Evolutionary conservation across 202 grass and related monocot species (phyloP), one percentile per base, ranked within the genome.

Genomic region (Musa balbisiana): DNA sequence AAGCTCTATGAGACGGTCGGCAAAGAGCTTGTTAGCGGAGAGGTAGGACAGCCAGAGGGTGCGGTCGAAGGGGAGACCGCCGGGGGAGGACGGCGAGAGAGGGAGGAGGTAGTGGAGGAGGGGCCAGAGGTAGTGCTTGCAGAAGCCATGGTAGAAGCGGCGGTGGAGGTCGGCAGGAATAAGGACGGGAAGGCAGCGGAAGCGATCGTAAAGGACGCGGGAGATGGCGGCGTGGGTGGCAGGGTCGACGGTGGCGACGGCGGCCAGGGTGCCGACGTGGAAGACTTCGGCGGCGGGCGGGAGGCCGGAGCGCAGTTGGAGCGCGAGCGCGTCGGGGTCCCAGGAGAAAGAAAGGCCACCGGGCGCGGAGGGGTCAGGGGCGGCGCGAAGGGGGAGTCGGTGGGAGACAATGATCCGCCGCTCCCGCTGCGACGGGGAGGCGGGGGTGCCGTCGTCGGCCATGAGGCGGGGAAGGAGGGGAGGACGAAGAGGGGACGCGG

Each of bases 181-280:
- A 49, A 70, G 51, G 5, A 70, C 67, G 3, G 67, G 67, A 6
- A 70, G 8, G n/a, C 67, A 70, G 2, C 43, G n/a, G 67, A 70
- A 70, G 6, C 71, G 51, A 10, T 33, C 67, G 50, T 79, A 75
- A 53, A 91, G 89, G 50, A 68, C 16, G 16, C 66, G 70, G 1
- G 85, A 73, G 71, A 88, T 14, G 1, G 86, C 65, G 22, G 71
- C 22, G 0, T 73, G 79, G 2, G 80, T 81, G 49, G 79, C 71
- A 76, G 75, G 43, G 81, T 83, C 52, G 71, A 67, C 52, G 64
- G 74, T 67, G 76, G 2, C 1, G 78, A 73, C 10, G 29, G 33
- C 33, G 33, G 4, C 33, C 5, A 66, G 0, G 81, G 77, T 74
- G 20, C 75, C 75, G 62, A 77, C 75, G 62, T 77, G 59, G n/a